Evolutionary conservation across 176 grass and related monocot species (phyloP).

Genomic region (Oryza glumipatula): DNA sequence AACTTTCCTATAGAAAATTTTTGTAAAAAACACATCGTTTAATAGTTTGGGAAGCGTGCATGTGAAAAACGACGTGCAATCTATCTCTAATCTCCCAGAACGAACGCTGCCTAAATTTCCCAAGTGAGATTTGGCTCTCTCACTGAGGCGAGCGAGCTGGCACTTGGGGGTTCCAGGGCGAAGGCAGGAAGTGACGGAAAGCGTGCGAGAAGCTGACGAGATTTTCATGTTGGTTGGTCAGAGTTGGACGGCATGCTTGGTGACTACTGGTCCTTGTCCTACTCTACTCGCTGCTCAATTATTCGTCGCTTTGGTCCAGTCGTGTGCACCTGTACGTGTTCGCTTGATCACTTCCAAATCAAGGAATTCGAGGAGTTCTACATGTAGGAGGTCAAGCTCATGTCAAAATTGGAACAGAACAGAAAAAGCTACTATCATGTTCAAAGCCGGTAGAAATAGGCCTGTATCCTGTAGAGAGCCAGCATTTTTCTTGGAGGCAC

Average conservation of each 20-base stretch:
- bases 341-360: background rate
- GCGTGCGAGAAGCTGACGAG: conserved; percentile 12
- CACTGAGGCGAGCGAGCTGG: background rate
- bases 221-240: conserved; percentile 2
- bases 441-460: background rate
- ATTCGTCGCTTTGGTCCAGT: background rate
- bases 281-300: background rate
- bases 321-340: background rate
- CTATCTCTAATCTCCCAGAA: too few relatives aligned
- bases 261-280: background rate
- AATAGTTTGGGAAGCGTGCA: too few relatives aligned
- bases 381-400: background rate
- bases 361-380: background rate
- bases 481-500: background rate
- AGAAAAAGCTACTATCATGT: background rate
- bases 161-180: background rate
- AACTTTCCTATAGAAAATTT: too few relatives aligned
- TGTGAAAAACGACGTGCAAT: too few relatives aligned
- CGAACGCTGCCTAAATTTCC: too few relatives aligned
- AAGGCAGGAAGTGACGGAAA: background rate
- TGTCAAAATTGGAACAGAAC: background rate
- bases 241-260: conserved; percentile 2
- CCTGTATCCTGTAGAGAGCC: background rate
- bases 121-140: conserved; percentile 6
- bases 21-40: too few relatives aligned